These are phyloP conservation scores for Fusarium agapanthi DNA, from an alignment of 2,329 filamentous ascomycete species.

Conservation along the genomic window DNA sequence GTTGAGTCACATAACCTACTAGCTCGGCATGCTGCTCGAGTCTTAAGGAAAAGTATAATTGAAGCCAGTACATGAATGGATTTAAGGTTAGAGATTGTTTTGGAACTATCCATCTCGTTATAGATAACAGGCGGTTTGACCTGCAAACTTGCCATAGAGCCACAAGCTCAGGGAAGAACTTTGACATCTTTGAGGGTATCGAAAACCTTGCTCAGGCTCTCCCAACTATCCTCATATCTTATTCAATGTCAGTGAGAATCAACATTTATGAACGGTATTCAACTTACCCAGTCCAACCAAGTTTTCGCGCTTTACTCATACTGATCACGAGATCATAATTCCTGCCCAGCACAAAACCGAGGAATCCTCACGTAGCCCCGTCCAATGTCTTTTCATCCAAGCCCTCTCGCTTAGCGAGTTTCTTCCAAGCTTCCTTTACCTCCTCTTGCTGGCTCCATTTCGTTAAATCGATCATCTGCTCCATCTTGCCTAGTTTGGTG, in stretches of 20 bases:
- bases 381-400: background rate
- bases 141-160: background rate
- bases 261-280: fast-evolving
- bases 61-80: fast-evolving
- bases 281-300: background rate
- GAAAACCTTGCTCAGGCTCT: background rate
- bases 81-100: fast-evolving
- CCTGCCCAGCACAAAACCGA: background rate
- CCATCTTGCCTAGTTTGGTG: background rate
- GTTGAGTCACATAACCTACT: background rate
- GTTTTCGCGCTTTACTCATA: background rate
- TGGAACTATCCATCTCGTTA: background rate
- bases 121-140: too few relatives aligned
- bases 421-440: background rate
- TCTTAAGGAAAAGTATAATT: background rate
- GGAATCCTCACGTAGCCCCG: background rate
- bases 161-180: background rate
- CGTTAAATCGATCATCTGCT: background rate
- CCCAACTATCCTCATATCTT: constrained; percentile 3
- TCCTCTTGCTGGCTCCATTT: constrained; percentile 1
- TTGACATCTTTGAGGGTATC: background rate
- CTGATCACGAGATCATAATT: constrained; percentile 7
- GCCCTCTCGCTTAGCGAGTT: background rate
- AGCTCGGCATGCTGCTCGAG: background rate
- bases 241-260: background rate